Conservation (phyloP, 495 filamentous ascomycete genomes). For the Pseudoneurospora amorphoporcata region DNA sequence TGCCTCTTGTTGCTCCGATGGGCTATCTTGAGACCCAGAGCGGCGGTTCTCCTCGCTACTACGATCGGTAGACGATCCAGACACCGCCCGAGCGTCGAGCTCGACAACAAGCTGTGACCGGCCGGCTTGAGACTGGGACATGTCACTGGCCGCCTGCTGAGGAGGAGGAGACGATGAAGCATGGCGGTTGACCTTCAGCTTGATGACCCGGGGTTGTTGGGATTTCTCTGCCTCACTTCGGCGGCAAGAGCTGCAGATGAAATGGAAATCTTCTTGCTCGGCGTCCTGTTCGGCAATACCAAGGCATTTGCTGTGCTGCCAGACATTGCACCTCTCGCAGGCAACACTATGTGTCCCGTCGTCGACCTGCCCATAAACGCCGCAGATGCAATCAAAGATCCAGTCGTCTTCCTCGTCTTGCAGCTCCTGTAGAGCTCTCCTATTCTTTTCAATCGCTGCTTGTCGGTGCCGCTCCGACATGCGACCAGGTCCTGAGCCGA, state of each 20-base stretch:
- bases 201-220: slow-evolving; percentile 42
- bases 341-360: slow-evolving; percentile 88
- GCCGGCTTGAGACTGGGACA: background rate
- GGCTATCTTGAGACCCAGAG: background rate
- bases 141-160: slow-evolving; percentile 1
- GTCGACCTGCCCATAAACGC: slow-evolving; percentile 80
- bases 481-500: slow-evolving; percentile 51
- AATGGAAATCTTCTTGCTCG: slow-evolving; percentile 79
- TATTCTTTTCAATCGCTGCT: slow-evolving; percentile 64
- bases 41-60: background rate
- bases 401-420: slow-evolving; percentile 71
- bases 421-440: slow-evolving; percentile 61
- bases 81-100: slow-evolving; percentile 9
- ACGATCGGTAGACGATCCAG: background rate
- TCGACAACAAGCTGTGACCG: slow-evolving; percentile 8
- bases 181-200: slow-evolving; percentile 61
- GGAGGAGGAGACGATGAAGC: slow-evolving; percentile 19
- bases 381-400: slow-evolving; percentile 92
- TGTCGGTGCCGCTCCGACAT: slow-evolving; percentile 70
- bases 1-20: slow-evolving; percentile 7
- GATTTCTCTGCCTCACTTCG: slow-evolving; percentile 34
- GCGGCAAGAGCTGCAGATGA: slow-evolving; percentile 71
- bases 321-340: slow-evolving; percentile 91
- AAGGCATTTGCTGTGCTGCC: slow-evolving; percentile 91
- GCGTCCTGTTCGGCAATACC: slow-evolving; percentile 67